Conservation (phyloP, 2,329 filamentous ascomycete genomes). For the Arthrobotrys musiformis region DNA sequence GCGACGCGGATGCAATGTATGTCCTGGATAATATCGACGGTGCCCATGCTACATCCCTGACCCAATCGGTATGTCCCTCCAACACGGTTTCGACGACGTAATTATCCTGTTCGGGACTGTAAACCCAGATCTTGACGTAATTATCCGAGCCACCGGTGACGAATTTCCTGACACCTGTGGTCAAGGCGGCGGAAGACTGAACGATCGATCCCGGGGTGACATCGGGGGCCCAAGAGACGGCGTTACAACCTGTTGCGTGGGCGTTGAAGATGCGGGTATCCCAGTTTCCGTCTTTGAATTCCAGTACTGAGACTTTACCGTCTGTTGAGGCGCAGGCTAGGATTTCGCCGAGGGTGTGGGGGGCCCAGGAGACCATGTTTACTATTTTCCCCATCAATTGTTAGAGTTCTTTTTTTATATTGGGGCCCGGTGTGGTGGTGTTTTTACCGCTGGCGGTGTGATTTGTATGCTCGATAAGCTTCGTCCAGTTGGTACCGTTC, state of each 20-base stretch:
- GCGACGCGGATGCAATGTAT: constrained; percentile 93
- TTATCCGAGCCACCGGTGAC: constrained; percentile 97
- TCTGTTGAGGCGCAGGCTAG: constrained; percentile 95
- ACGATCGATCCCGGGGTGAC: constrained; percentile 85
- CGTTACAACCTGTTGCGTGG: constrained; percentile 93
- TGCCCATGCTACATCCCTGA: constrained; percentile 96
- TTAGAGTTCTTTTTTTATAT: background rate
- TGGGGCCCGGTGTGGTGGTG: background rate
- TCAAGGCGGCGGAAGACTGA: constrained; percentile 66
- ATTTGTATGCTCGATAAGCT: constrained; percentile 59
- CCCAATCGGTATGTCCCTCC: constrained; percentile 91
- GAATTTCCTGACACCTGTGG: constrained; percentile 71
- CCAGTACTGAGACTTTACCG: constrained; percentile 90
- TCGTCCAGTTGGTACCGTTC: constrained; percentile 65
- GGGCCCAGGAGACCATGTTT: constrained; percentile 97
- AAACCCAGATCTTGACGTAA: constrained; percentile 91
- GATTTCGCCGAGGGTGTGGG: constrained; percentile 92
- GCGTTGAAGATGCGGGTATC: constrained; percentile 89
- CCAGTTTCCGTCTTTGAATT: constrained; percentile 96
- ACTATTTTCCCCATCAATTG: constrained; percentile 65
- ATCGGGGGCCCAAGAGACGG: constrained; percentile 92
- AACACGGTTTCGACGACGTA: constrained; percentile 71
- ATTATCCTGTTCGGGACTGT: constrained; percentile 67
- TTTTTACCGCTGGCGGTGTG: constrained; percentile 59
- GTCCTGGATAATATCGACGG: constrained; percentile 94